Evolutionary conservation across 208 protist species (phyloP).

Genomic region (Acanthamoeba culbertsoni): DNA sequence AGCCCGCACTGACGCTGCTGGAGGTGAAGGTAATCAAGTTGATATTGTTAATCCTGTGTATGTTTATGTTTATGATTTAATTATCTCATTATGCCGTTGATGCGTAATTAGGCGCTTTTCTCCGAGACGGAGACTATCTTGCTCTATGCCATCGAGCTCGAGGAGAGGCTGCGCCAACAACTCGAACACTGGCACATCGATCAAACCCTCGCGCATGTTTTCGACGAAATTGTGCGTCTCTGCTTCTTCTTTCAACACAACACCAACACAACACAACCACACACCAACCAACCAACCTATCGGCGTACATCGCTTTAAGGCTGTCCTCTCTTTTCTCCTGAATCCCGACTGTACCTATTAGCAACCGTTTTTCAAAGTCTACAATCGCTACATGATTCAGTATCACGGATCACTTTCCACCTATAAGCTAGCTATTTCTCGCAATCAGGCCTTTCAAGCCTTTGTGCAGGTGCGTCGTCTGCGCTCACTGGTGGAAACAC

Average conservation of each 20-base stretch:
- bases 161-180: not conserved
- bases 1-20: not conserved
- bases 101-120: not conserved
- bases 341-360: not conserved
- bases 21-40: not conserved
- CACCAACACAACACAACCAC: not conserved
- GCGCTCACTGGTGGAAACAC: no score
- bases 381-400: constrained; percentile 6
- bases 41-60: not conserved
- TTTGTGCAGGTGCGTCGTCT: not conserved
- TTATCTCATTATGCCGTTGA: not conserved
- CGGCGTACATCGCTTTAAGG: not conserved
- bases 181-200: constrained; percentile 5
- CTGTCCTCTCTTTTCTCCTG: not conserved
- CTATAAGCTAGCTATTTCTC: not conserved
- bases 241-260: not conserved
- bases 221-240: not conserved
- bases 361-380: constrained; percentile 1
- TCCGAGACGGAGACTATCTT: not conserved
- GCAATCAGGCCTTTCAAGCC: not conserved
- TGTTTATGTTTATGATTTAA: not conserved
- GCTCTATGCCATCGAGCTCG: not conserved
- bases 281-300: not conserved
- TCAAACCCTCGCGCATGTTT: not conserved
- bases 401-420: not conserved